A percentile compares a stretch with the other conserved stretches of the same genome.
Evolutionary conservation across 805 yeast genomes (phyloP).

Genomic region (Candida silvatica): DNA sequence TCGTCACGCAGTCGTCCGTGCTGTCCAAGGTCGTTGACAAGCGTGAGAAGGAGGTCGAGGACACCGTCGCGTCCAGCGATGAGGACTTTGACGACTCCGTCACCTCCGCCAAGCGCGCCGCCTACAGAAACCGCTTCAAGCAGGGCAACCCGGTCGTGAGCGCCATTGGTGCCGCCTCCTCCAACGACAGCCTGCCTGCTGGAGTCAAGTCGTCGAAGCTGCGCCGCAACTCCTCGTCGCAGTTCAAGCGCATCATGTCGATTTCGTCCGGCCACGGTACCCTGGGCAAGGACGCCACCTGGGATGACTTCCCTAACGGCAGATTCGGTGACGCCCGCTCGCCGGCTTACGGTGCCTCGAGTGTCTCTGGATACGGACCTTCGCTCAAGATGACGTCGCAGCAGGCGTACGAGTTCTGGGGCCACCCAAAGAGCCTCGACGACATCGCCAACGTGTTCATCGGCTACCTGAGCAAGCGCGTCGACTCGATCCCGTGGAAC

Average conservation of each 20-base stretch:
- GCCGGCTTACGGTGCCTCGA: slow-evolving; percentile 86
- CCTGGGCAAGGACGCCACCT: slow-evolving; percentile 80
- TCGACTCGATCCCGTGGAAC: slow-evolving; percentile 85
- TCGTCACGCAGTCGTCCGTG: slow-evolving; percentile 55
- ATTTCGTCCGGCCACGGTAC: slow-evolving; percentile 81
- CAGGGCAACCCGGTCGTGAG: slow-evolving; percentile 22
- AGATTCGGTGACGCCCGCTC: slow-evolving; percentile 92
- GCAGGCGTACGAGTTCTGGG: slow-evolving; percentile 73
- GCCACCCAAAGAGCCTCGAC: slow-evolving; percentile 48
- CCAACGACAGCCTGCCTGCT: slow-evolving; percentile 4
- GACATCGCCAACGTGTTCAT: slow-evolving; percentile 65
- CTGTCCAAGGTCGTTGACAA: slow-evolving; percentile 40
- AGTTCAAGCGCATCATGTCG: slow-evolving; percentile 55
- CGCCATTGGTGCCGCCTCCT: slow-evolving; percentile 8
- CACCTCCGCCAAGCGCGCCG: slow-evolving; percentile 28
- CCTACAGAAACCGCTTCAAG: slow-evolving; percentile 22
- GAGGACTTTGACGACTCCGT: slow-evolving; percentile 23
- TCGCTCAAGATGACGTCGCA: slow-evolving; percentile 65
- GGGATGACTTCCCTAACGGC: slow-evolving; percentile 98
- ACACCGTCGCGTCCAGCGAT: slow-evolving; percentile 27
- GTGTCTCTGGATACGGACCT: slow-evolving; percentile 93
- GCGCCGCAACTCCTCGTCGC: slow-evolving; percentile 18
- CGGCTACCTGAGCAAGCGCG: slow-evolving; percentile 64
- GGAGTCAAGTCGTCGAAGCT: slow-evolving; percentile 1
- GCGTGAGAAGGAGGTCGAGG: slow-evolving; percentile 29